Conservation (phyloP, 1,284 basidiomycete genomes). For the Apiotrichum laibachii region DNA sequence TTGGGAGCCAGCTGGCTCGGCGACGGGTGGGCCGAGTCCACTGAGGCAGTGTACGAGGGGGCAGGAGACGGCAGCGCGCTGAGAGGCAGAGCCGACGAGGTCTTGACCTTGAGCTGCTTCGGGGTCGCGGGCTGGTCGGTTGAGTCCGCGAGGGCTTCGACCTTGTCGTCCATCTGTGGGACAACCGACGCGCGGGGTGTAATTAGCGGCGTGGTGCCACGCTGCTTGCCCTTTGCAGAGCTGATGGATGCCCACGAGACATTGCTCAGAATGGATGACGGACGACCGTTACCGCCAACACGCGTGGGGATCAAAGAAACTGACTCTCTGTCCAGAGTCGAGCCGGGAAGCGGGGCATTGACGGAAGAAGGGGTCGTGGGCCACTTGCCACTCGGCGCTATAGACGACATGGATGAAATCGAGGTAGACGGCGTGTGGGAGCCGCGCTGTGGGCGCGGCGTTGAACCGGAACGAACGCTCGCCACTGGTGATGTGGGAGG, state of each 20-base stretch:
- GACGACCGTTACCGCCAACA: background rate
- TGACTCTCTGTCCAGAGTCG: background rate
- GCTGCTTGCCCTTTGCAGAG: background rate
- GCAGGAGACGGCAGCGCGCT: background rate
- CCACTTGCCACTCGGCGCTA: no score
- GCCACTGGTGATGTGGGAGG: background rate
- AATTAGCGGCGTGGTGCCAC: background rate
- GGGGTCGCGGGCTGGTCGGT: background rate
- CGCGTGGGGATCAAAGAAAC: background rate
- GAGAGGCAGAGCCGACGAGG: background rate
- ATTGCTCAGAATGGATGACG: constrained; percentile 2
- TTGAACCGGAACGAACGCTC: no score
- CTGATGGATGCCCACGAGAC: constrained; percentile 4
- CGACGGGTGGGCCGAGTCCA: background rate
- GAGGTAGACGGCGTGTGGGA: no score
- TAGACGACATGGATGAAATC: no score
- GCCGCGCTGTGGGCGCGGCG: no score
- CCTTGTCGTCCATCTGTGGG: background rate
- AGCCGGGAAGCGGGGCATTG: no score
- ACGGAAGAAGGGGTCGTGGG: no score
- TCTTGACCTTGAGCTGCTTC: no score
- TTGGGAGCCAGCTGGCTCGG: background rate
- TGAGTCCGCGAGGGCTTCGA: constrained; percentile 1
- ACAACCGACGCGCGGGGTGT: background rate
- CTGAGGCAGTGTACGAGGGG: no score